Evolutionary conservation across 1,284 basidiomycete genomes (phyloP).

Genomic region (Austroboletus olivaceoglutinosus): DNA sequence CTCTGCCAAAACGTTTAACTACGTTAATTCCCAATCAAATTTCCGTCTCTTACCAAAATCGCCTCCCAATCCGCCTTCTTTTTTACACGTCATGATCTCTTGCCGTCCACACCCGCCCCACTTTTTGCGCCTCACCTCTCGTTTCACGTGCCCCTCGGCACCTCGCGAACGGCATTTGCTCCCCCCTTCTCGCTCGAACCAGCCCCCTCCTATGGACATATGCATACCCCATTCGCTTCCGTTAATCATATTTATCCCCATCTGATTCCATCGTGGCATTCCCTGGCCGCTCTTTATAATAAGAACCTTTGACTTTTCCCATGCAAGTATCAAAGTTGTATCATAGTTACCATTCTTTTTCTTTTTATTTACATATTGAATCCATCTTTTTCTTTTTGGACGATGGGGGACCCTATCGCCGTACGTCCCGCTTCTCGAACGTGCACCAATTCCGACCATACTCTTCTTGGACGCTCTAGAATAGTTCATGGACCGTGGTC

Average conservation of each 20-base stretch:
- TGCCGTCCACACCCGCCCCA: slow-evolving; percentile 6
- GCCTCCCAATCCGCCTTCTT: neutral
- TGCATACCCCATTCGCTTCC: slow-evolving; percentile 15
- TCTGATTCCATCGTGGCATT: slow-evolving; percentile 13
- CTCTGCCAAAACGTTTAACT: slow-evolving; percentile 35
- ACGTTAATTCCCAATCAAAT: slow-evolving; percentile 34
- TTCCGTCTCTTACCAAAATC: slow-evolving; percentile 22
- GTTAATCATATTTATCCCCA: slow-evolving; percentile 18
- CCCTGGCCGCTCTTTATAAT: slow-evolving; percentile 14
- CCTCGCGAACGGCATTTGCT: slow-evolving; percentile 21
- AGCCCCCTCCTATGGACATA: slow-evolving; percentile 14
- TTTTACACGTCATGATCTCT: slow-evolving; percentile 26
- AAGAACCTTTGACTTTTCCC: slow-evolving; percentile 21
- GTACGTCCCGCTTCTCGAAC: slow-evolving; percentile 9
- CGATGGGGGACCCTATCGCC: slow-evolving; percentile 5
- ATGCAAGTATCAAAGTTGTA: slow-evolving; percentile 22
- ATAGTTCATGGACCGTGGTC: slow-evolving; percentile 3
- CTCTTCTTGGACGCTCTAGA: slow-evolving; percentile 1
- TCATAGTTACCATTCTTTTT: slow-evolving; percentile 23
- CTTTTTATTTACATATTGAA: neutral
- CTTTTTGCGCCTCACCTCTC: slow-evolving; percentile 3
- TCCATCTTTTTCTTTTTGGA: neutral
- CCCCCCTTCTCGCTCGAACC: neutral
- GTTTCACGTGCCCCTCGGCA: slow-evolving; percentile 31
- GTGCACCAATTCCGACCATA: slow-evolving; percentile 5